Evolutionary conservation across 108 stramenopile genomes (phyloP), one percentile per base, ranked within the genome.

Genomic region (Stephanodiscus minutulus): DNA sequence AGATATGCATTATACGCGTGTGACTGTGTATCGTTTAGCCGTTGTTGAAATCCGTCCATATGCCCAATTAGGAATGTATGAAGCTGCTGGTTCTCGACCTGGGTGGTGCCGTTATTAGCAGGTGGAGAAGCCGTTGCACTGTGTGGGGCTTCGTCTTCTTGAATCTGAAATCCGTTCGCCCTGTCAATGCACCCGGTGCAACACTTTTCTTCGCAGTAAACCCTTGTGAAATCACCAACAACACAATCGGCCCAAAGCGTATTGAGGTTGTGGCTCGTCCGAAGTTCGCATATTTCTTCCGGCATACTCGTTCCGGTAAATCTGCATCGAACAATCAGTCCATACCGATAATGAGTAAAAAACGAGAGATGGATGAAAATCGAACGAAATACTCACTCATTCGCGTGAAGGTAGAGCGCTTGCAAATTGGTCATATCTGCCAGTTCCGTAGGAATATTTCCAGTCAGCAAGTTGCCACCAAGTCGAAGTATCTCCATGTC

Each of bases 231-330:
- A 35, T 72, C 52, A 27, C 58, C 83, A 53, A 83, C 77, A 44
- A 15, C 43, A 54, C 90, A 91, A 39, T 85, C 90, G 75, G 79
- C 82, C 64, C 83, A 78, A 17, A 78, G 74, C 61, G 74, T 83
- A 1, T 79, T 35, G n/a, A 86, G 55, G 21, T 64, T 57, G 25
- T n/a, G 37, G 28, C 18, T n/a, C 41, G 67, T 66, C 20, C 36
- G 67, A 22, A 66, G 54, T 20, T 33, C 68, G 63, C 73, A 74
- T 21, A 70, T 54, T 37, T 58, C 25, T 18, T 22, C 73, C 35
- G 78, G 68, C 7, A 79, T 47, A 24, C 21, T 29, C 20, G 44
- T 18, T 46, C 24, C 64, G n/a, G 13, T 29, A 39, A 65, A 65
- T 29, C 47, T 65, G 52, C 3, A 22, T 15, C 12, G 43, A 44